Evolutionary conservation across 768 basidiomycete genomes (phyloP).

Genomic region (Suillus decipiens): DNA sequence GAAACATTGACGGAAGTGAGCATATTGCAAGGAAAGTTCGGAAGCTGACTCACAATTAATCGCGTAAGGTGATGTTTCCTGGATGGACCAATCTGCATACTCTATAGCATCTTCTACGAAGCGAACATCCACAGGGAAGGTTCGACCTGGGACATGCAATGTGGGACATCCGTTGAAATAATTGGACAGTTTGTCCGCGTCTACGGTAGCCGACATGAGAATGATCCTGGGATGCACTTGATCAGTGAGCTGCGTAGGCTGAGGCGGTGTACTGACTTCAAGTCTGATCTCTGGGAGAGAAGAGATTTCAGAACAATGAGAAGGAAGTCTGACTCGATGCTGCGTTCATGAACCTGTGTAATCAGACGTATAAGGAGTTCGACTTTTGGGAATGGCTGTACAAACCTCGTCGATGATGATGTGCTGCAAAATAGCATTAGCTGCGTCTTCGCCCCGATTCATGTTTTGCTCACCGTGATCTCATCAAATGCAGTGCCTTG

Average conservation of each 20-base stretch:
- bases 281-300: constrained; percentile 69
- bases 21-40: constrained; percentile 1
- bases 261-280: constrained; percentile 61
- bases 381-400: constrained; percentile 8
- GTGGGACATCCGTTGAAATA: constrained; percentile 89
- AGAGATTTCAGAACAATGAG: constrained; percentile 90
- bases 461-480: constrained; percentile 67
- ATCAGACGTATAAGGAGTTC: background rate
- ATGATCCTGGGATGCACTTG: constrained; percentile 59
- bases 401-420: constrained; percentile 92
- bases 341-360: constrained; percentile 86
- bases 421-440: constrained; percentile 51
- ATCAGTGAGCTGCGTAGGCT: constrained; percentile 9
- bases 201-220: constrained; percentile 96
- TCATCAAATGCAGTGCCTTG: constrained; percentile 88
- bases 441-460: constrained; percentile 6
- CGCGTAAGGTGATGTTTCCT: constrained; percentile 81
- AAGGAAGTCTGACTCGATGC: constrained; percentile 96
- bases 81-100: constrained; percentile 73
- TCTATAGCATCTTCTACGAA: constrained; percentile 94
- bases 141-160: constrained; percentile 89
- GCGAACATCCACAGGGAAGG: constrained; percentile 85
- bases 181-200: constrained; percentile 83
- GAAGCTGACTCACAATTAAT: constrained; percentile 52
- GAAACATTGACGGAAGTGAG: background rate